These are phyloP conservation scores for Thielaviopsis populi DNA, from an alignment of 2,329 filamentous ascomycete genomes.

Conservation along the genomic window DNA sequence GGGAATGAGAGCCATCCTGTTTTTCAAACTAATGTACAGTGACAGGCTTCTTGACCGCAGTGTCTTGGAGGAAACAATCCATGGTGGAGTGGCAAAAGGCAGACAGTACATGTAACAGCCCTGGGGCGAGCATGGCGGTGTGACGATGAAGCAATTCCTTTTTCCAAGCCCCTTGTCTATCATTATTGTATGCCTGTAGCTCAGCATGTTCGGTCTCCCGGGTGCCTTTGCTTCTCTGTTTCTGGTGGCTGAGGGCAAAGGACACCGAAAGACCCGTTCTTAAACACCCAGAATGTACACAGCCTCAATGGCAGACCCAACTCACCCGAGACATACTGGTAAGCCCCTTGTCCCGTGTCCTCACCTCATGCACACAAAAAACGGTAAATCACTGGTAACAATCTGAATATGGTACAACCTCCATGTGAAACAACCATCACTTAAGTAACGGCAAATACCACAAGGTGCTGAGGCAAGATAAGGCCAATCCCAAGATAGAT, in stretches of 20 bases:
- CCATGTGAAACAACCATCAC: neutral
- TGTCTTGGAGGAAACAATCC: neutral
- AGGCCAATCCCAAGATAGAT: neutral
- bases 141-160: neutral
- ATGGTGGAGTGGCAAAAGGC: neutral
- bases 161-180: neutral
- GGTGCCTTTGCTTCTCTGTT: neutral
- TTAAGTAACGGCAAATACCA: neutral
- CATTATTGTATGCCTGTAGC: neutral
- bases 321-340: neutral
- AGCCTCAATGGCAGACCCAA: slow-evolving; percentile 1
- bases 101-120: neutral
- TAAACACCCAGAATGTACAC: neutral
- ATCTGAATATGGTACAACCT: neutral
- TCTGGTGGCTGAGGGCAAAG: neutral
- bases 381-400: neutral
- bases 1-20: neutral
- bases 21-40: neutral
- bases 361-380: neutral
- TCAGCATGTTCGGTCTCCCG: neutral
- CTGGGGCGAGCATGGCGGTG: neutral
- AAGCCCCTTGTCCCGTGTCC: slow-evolving; percentile 2
- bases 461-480: neutral
- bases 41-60: neutral
- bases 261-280: neutral